Percentiles rank a stretch among this genome's conserved stretches.
Conservation (phyloP, 768 basidiomycete species). For the Termitomyces titanicus region DNA sequence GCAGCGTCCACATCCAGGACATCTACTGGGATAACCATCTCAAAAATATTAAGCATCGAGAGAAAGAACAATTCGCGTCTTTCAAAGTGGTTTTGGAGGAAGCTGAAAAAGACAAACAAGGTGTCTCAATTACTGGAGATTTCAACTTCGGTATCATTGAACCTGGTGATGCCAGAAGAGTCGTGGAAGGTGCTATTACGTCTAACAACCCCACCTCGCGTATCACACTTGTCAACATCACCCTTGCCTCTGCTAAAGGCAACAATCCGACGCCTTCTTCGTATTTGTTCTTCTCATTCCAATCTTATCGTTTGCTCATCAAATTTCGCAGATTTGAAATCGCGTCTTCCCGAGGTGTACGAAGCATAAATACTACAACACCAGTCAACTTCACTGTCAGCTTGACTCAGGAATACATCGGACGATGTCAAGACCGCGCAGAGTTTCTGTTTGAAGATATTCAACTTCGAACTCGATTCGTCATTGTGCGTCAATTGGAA, state of each 20-base stretch:
- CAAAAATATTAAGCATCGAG: constrained; percentile 25
- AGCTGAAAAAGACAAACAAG: constrained; percentile 53
- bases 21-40: constrained; percentile 33
- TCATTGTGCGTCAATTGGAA: constrained; percentile 42
- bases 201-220: constrained; percentile 19
- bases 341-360: background rate
- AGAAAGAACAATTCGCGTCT: constrained; percentile 32
- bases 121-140: constrained; percentile 37
- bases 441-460: constrained; percentile 51
- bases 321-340: background rate
- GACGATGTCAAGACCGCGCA: constrained; percentile 49
- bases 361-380: constrained; percentile 18
- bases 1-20: constrained; percentile 20
- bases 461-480: constrained; percentile 37
- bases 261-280: constrained; percentile 2
- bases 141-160: constrained; percentile 53
- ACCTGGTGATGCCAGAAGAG: constrained; percentile 25
- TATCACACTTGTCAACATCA: constrained; percentile 6
- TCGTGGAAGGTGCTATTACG: constrained; percentile 17
- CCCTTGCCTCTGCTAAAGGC: constrained; percentile 15
- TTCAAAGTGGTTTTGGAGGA: constrained; percentile 45
- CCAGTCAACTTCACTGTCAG: constrained; percentile 28
- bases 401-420: constrained; percentile 33
- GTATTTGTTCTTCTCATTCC: background rate
- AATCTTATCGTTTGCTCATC: background rate